Percentiles rank a stretch among this genome's conserved stretches.
Evolutionary conservation across 2,329 filamentous ascomycete species (phyloP).

Genomic region (Pseudocercospora pini-densiflorae): DNA sequence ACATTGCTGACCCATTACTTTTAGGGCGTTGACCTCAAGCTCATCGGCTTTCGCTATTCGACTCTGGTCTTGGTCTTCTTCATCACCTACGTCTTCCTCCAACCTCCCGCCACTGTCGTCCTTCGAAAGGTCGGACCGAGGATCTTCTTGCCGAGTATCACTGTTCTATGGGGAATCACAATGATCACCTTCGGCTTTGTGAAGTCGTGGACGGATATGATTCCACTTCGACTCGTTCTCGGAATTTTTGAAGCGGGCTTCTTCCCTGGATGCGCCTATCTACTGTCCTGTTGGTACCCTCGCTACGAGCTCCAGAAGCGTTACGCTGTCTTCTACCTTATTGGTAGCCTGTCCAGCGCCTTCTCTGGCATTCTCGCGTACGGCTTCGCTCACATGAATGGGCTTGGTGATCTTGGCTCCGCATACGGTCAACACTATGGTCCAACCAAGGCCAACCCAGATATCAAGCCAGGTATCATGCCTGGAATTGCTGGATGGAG

Average conservation of each 20-base stretch:
- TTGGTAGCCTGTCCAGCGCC: constrained; percentile 54
- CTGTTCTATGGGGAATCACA: constrained; percentile 62
- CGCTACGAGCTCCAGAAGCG: constrained; percentile 46
- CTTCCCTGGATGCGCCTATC: constrained; percentile 61
- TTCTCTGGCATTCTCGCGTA: constrained; percentile 51
- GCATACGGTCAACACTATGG: constrained; percentile 41
- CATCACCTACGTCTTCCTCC: constrained; percentile 72
- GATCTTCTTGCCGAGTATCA: constrained; percentile 41
- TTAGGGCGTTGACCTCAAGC: constrained; percentile 38
- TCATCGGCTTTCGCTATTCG: constrained; percentile 38
- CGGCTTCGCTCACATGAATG: constrained; percentile 48
- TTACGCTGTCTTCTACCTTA: constrained; percentile 54
- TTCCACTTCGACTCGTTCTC: constrained; percentile 62
- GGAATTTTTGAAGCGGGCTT: constrained; percentile 63
- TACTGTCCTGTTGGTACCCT: constrained; percentile 66
- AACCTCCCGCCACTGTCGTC: constrained; percentile 71
- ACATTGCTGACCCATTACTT: too few species aligned
- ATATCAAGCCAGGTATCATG: constrained; percentile 28
- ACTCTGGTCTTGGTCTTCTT: constrained; percentile 73
- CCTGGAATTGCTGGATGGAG: constrained; percentile 50
- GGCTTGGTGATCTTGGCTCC: constrained; percentile 46
- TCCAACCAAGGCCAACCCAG: constrained; percentile 36
- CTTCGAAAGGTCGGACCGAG: constrained; percentile 65
- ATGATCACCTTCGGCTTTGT: constrained; percentile 71
- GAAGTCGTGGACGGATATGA: constrained; percentile 56